These are phyloP conservation scores for Geranium rotundifolium DNA, from an alignment of 345 rosid species.

Conservation along the genomic window DNA sequence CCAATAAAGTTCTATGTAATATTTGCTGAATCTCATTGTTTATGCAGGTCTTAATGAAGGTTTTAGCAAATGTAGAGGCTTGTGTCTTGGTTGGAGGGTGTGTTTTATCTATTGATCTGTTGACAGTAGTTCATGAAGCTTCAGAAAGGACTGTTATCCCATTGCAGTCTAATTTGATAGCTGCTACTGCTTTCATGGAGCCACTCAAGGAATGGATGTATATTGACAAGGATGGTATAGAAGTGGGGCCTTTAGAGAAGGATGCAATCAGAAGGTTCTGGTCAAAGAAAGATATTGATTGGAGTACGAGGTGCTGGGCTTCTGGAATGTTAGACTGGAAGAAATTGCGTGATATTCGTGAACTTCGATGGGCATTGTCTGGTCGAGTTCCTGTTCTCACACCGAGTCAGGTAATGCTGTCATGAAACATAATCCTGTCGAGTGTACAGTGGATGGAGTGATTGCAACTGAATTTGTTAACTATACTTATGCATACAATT, in stretches of 20 bases:
- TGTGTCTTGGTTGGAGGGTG: slow-evolving; percentile 98
- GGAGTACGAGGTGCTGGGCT: slow-evolving; percentile 90
- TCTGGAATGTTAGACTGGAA: slow-evolving; percentile 97
- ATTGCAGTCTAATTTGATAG: slow-evolving; percentile 86
- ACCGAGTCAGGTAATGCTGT: slow-evolving; percentile 56
- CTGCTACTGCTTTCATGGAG: slow-evolving; percentile 99
- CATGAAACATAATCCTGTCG: background rate
- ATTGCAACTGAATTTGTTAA: background rate
- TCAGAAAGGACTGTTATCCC: slow-evolving; percentile 97
- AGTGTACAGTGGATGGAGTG: background rate
- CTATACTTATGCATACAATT: background rate
- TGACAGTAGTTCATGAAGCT: slow-evolving; percentile 91
- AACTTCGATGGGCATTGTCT: slow-evolving; percentile 95
- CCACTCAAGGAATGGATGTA: slow-evolving; percentile 98
- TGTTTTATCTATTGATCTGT: slow-evolving; percentile 91
- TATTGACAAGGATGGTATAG: slow-evolving; percentile 57
- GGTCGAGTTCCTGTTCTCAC: slow-evolving; percentile 91
- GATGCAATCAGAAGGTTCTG: slow-evolving; percentile 90
- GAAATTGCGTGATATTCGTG: slow-evolving; percentile 91
- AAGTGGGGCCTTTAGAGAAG: slow-evolving; percentile 95
- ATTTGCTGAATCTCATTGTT: background rate
- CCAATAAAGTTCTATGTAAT: background rate
- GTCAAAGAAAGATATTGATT: slow-evolving; percentile 82
- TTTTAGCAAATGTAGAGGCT: slow-evolving; percentile 78
- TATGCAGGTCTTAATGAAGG: slow-evolving; percentile 84